These are phyloP conservation scores for Verticillium isaacii DNA, from an alignment of 2,329 filamentous ascomycete species.

Conservation along the genomic window DNA sequence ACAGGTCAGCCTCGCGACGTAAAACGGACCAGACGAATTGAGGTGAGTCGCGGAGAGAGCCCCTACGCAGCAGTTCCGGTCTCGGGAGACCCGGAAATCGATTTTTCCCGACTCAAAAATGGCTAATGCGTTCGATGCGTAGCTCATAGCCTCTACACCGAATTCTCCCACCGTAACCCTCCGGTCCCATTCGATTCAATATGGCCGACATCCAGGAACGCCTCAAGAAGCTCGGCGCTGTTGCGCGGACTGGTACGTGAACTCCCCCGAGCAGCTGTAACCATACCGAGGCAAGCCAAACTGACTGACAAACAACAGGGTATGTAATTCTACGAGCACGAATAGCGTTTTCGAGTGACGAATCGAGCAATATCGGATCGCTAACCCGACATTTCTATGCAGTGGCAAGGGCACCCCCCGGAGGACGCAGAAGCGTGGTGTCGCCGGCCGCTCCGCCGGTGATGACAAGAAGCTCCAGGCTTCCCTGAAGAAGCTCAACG, in stretches of 20 bases:
- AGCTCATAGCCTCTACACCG: constrained; percentile 1
- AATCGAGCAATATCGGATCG: constrained; percentile 13
- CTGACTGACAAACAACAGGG: constrained; percentile 23
- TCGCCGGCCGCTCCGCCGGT: constrained; percentile 84
- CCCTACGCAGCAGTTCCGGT: background rate
- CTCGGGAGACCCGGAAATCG: background rate
- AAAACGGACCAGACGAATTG: constrained; percentile 7
- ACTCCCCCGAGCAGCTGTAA: background rate
- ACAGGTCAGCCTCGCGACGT: constrained; percentile 10
- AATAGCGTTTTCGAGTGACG: constrained; percentile 2
- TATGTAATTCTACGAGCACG: constrained; percentile 21
- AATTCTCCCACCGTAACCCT: constrained; percentile 4
- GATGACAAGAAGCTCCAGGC: constrained; percentile 99
- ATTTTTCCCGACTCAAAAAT: background rate
- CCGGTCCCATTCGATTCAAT: constrained; percentile 21
- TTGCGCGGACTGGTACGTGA: constrained; percentile 63
- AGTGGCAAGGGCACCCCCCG: constrained; percentile 97
- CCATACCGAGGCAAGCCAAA: background rate
- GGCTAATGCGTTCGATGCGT: background rate
- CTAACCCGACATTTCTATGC: constrained; percentile 19
- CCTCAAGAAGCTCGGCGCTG: constrained; percentile 53
- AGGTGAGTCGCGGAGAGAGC: constrained; percentile 1
- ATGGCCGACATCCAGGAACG: constrained; percentile 56
- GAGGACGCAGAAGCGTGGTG: constrained; percentile 91
- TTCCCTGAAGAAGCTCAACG: constrained; percentile 98